Conservation (phyloP, 2,329 filamentous ascomycete genomes). For the Teratosphaeriaceae sp. region DNA sequence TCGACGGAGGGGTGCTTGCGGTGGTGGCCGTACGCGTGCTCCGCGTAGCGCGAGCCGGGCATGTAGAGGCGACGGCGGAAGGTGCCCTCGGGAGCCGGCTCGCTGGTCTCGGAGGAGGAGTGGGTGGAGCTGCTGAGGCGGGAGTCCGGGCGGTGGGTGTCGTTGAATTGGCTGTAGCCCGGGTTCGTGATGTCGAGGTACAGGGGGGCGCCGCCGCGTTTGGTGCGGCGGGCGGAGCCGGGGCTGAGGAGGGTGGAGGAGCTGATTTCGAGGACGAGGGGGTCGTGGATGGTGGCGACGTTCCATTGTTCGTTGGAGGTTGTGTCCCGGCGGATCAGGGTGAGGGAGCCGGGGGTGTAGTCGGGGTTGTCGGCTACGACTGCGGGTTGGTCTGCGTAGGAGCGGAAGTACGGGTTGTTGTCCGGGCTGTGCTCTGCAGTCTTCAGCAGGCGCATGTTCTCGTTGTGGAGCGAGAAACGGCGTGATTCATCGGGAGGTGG, state of each 20-base stretch:
- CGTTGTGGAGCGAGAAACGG: slow-evolving; percentile 15
- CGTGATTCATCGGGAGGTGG: slow-evolving; percentile 18
- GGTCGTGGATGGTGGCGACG: slow-evolving; percentile 42
- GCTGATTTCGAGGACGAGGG: slow-evolving; percentile 37
- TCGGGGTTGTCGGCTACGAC: slow-evolving; percentile 5
- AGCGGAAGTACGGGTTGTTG: slow-evolving; percentile 20
- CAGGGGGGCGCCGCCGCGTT: slow-evolving; percentile 35
- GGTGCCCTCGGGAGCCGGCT: slow-evolving; percentile 24
- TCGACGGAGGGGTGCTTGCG: slow-evolving; percentile 18
- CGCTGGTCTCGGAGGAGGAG: slow-evolving; percentile 15
- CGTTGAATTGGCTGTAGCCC: slow-evolving; percentile 54
- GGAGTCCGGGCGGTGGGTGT: slow-evolving; percentile 18
- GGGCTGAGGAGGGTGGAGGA: slow-evolving; percentile 32
- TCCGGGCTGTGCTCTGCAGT: slow-evolving; percentile 15
- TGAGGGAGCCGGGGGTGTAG: slow-evolving; percentile 28
- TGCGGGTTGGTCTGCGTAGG: slow-evolving; percentile 9
- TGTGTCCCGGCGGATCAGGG: slow-evolving; percentile 46
- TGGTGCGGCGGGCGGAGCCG: slow-evolving; percentile 24
- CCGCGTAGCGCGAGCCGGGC: slow-evolving; percentile 37
- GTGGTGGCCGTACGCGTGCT: slow-evolving; percentile 36
- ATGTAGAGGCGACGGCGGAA: slow-evolving; percentile 44
- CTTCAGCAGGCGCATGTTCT: slow-evolving; percentile 18
- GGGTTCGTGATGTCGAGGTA: slow-evolving; percentile 53
- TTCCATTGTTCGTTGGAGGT: slow-evolving; percentile 46
- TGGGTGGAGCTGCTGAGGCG: slow-evolving; percentile 22